A percentile compares a stretch with the other conserved stretches of the same genome.
phyloP scores from a whole-genome alignment of 2,329 filamentous ascomycete species.

The Colletotrichum sp. region DNA sequence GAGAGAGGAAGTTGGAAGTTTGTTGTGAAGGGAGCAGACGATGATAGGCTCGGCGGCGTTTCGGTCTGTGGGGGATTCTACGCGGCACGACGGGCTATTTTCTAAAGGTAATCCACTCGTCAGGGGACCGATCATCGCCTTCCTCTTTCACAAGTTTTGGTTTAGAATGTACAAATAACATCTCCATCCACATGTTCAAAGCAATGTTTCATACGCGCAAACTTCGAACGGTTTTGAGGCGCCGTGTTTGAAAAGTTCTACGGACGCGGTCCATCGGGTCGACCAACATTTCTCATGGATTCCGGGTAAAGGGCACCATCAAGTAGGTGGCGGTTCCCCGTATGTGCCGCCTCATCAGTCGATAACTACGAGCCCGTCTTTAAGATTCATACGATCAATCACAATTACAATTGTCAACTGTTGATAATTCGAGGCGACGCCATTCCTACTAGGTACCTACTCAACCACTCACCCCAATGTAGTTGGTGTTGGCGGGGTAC shows the following conservation, averaged over 20 bases:
- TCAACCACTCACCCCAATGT: no score
- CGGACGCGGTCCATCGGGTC: no score
- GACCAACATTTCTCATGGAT: no score
- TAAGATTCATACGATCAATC: no score
- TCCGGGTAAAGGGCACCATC: no score
- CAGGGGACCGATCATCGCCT: background rate
- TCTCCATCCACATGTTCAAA: background rate
- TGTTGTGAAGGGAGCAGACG: background rate
- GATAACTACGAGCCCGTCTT: no score
- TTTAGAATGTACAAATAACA: background rate
- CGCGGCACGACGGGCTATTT: background rate
- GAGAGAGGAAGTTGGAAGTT: background rate
- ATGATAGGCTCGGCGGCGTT: background rate
- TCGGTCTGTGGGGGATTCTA: background rate
- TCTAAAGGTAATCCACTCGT: background rate
- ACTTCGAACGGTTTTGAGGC: background rate
- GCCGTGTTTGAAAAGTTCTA: background rate
- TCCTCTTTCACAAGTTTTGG: background rate
- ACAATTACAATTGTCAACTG: no score
- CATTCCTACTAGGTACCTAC: no score
- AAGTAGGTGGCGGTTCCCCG: no score
- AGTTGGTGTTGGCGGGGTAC: background rate
- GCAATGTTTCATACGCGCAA: background rate
- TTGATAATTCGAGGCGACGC: no score
- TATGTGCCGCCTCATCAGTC: no score